A percentile compares a stretch with the other conserved stretches of the same genome.
Conservation (phyloP, 1,139 yeast species). For the Candida sanyaensis region DNA sequence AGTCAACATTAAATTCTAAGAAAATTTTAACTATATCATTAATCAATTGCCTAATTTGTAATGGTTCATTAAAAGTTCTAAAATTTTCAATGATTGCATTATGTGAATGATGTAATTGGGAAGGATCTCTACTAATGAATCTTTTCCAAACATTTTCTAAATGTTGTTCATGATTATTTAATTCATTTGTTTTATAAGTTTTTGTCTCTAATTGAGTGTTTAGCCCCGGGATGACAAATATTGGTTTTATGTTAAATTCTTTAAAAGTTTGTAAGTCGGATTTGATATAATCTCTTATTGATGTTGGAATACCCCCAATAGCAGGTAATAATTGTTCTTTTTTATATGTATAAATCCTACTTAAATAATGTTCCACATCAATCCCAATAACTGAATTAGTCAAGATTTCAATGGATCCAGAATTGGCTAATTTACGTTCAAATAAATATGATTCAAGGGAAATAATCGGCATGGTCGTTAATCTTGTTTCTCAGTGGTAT, state of each 20-base stretch:
- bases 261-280: slow-evolving; percentile 64
- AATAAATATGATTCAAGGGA: slow-evolving; percentile 71
- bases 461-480: slow-evolving; percentile 50
- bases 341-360: slow-evolving; percentile 62
- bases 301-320: slow-evolving; percentile 81
- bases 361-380: slow-evolving; percentile 78
- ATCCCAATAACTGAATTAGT: slow-evolving; percentile 77
- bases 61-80: slow-evolving; percentile 48
- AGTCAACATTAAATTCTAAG: slow-evolving; percentile 59
- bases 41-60: slow-evolving; percentile 50
- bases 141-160: slow-evolving; percentile 50
- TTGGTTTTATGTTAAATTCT: slow-evolving; percentile 67
- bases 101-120: slow-evolving; percentile 25
- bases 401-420: slow-evolving; percentile 65
- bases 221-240: slow-evolving; percentile 74
- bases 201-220: slow-evolving; percentile 36
- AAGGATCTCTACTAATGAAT: slow-evolving; percentile 21
- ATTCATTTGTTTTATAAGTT: slow-evolving; percentile 34
- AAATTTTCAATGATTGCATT: slow-evolving; percentile 38
- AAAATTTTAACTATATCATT: slow-evolving; percentile 61
- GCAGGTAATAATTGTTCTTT: slow-evolving; percentile 77
- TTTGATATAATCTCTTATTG: slow-evolving; percentile 58
- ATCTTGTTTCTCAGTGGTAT: neutral
- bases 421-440: slow-evolving; percentile 66
- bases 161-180: slow-evolving; percentile 48